Evolutionary conservation across 2,329 filamentous ascomycete genomes (phyloP).

Genomic region (Colletotrichum neosansevieriae): DNA sequence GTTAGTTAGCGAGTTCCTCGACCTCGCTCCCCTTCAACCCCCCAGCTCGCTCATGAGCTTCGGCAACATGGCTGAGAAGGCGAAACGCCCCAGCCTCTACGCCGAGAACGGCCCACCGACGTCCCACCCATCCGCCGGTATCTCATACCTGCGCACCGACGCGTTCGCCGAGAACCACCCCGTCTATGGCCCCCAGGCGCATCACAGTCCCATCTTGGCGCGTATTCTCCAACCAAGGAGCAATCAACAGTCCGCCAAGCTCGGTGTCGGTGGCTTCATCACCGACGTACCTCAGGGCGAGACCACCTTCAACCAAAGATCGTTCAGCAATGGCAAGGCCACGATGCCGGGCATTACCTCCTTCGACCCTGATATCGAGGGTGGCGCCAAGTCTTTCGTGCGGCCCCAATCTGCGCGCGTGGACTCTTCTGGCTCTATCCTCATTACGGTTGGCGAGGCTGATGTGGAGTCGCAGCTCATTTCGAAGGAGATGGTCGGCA

Average conservation of each 20-base stretch:
- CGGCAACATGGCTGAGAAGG: constrained; percentile 42
- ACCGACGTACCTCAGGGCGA: constrained; percentile 56
- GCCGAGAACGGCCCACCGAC: constrained; percentile 67
- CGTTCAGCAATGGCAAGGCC: constrained; percentile 28
- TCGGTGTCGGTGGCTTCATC: constrained; percentile 69
- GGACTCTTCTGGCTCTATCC: constrained; percentile 63
- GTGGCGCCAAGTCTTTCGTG: constrained; percentile 68
- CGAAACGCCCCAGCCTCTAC: constrained; percentile 56
- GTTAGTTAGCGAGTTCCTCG: constrained; percentile 70
- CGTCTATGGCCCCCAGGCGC: constrained; percentile 68
- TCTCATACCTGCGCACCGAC: constrained; percentile 70
- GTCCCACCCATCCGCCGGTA: constrained; percentile 72
- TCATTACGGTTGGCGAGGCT: constrained; percentile 57
- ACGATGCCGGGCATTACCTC: constrained; percentile 51
- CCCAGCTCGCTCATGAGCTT: constrained; percentile 46
- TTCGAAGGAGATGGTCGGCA: constrained; percentile 59
- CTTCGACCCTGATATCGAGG: constrained; percentile 60
- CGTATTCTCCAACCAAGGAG: constrained; percentile 63
- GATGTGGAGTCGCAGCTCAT: constrained; percentile 55
- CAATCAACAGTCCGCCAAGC: constrained; percentile 50
- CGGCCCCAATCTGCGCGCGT: constrained; percentile 58
- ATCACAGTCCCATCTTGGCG: constrained; percentile 61
- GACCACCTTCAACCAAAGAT: constrained; percentile 54
- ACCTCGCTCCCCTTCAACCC: constrained; percentile 66
- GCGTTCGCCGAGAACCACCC: constrained; percentile 70